Evolutionary conservation across 257 asterid species (phyloP).

Genomic region (Solanum sejunctum): DNA sequence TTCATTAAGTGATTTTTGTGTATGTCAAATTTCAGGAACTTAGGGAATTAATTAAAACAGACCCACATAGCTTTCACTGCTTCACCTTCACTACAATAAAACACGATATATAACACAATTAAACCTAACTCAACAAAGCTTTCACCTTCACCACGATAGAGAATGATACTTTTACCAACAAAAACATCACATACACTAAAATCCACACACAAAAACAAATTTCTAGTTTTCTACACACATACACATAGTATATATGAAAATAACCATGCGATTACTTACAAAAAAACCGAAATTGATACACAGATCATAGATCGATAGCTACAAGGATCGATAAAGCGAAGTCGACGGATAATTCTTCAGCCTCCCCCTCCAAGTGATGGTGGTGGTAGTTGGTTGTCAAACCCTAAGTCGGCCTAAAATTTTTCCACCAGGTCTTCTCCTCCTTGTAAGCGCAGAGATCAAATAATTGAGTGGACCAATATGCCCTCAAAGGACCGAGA

Average conservation of each 20-base stretch:
- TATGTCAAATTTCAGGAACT: no score
- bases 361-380: not conserved
- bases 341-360: not conserved
- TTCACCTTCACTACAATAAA: not conserved
- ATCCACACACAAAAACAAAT: not conserved
- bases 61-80: no score
- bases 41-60: no score
- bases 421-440: not conserved
- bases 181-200: not conserved
- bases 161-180: no score
- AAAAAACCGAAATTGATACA: not conserved
- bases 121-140: not conserved
- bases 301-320: not conserved
- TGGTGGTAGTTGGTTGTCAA: not conserved
- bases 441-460: not conserved
- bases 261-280: not conserved
- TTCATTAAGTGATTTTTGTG: no score
- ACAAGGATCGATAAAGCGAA: not conserved
- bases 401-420: slow-evolving; percentile 2
- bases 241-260: not conserved
- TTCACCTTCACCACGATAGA: not conserved
- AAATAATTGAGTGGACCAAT: not conserved
- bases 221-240: not conserved
- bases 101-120: not conserved
- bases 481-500: not conserved